phyloP scores from a whole-genome alignment of 148 eudicot genomes.

The Camellia sinensis region DNA sequence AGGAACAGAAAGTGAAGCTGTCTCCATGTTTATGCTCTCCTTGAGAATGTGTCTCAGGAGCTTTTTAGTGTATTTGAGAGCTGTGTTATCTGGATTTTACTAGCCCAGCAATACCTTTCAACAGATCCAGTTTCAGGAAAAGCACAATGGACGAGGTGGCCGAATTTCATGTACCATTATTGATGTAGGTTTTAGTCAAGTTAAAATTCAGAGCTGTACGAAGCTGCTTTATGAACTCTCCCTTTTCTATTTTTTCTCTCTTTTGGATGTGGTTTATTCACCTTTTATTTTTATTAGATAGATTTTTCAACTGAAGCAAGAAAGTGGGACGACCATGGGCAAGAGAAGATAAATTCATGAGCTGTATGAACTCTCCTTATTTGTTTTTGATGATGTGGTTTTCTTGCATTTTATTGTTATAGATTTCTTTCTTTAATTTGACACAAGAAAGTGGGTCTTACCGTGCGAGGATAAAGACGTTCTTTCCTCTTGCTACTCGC shows the following conservation, averaged over 20 bases:
- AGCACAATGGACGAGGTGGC: not conserved
- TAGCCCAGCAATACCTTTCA: not conserved
- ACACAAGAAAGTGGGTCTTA: too few species aligned
- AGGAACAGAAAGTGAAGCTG: slow-evolving; percentile 28
- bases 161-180: not conserved
- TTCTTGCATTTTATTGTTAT: not conserved
- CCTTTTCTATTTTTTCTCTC: too few species aligned
- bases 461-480: too few species aligned
- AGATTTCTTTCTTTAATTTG: too few species aligned
- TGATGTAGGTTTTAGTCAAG: too few species aligned
- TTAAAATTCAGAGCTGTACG: not conserved
- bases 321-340: too few species aligned
- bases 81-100: not conserved
- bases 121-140: not conserved
- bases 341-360: too few species aligned
- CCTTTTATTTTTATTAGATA: too few species aligned
- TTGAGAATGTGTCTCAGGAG: not conserved
- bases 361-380: not conserved
- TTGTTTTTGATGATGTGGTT: not conserved
- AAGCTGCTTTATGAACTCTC: not conserved
- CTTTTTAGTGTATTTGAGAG: not conserved
- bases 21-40: not conserved
- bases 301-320: too few species aligned
- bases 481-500: too few species aligned
- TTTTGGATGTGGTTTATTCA: too few species aligned